Base-by-base conservation (phyloP, 495 filamentous ascomycete species). In the Xylaria cubensis region DNA sequence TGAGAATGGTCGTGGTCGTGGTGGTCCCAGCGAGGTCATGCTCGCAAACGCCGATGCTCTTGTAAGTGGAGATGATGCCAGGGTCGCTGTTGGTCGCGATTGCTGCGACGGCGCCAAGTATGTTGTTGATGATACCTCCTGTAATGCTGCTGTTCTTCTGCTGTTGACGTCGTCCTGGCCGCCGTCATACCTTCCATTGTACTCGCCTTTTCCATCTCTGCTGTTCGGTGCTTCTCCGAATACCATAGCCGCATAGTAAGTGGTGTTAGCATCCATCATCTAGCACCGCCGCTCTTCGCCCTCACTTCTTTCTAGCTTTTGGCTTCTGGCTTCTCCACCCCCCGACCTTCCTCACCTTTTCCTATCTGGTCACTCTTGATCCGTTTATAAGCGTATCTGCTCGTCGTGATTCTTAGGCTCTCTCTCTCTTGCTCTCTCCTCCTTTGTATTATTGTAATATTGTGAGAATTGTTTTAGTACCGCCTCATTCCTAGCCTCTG, bases 161-260 rank as follows among this genome's bases (percentile, higher is more conserved):
- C 64, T 80, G 78, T 67, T 81, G 80, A 81, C 80, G 76, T 81
- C 80, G 79, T 82, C 81, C 69, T 78, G 72, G 34, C 78, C 74
- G 69, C 78, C 63, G 36, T 73, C 75, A 56, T 79, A 75, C 53
- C 74, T 72, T 76, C 76, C 76, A 39, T 82, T 75, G 55, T 76
- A 69, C 8, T 69, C 53, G 63, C 73, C 61, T 24, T 66, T 72
- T 29, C 73, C 78, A 48, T 80, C 77, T 67, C 78, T 81, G 44
- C 79, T 74, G 61, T 83, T 81, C 74, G 78, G 79, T 74, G 82
- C 79, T 61, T 80, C 75, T 62, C 82, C 77, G 29, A 80, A 80
- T 77, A 86, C 78, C 74, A 85, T 82, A 17, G 80, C 84, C 74
- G 84, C 83, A 68, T 76, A 79, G 76, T 84, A 86, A 61, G 79